phyloP scores from a whole-genome alignment of 2,329 filamentous ascomycete genomes.

The Penicillium janthinellum region DNA sequence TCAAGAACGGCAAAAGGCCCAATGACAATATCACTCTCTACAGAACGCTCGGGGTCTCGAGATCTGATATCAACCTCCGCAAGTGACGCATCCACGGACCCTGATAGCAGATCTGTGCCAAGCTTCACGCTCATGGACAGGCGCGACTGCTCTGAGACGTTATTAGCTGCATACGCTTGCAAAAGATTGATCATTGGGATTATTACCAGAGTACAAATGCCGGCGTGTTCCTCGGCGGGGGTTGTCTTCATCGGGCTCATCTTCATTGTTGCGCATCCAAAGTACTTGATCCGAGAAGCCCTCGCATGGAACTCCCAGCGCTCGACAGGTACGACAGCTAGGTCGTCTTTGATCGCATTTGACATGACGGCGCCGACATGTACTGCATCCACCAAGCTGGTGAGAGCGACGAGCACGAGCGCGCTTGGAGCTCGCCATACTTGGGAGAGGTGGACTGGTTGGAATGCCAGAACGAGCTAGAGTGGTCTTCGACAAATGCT shows the following conservation, averaged over 20 bases:
- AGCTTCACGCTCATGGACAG: conserved; percentile 37
- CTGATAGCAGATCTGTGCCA: conserved; percentile 27
- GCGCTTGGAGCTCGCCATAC: conserved; percentile 18
- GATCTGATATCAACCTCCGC: conserved; percentile 35
- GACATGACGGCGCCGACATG: conserved; percentile 17
- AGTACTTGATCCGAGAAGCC: conserved; percentile 34
- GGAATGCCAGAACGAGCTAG: background rate
- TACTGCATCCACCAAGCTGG: conserved; percentile 37
- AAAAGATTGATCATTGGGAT: background rate
- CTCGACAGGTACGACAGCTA: conserved; percentile 34
- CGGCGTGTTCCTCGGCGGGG: conserved; percentile 26
- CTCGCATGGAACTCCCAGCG: conserved; percentile 33
- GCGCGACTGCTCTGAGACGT: conserved; percentile 29
- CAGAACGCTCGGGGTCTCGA: conserved; percentile 21
- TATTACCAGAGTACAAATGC: conserved; percentile 36
- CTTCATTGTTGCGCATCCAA: conserved; percentile 30
- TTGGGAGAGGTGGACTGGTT: background rate
- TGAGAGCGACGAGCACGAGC: conserved; percentile 31
- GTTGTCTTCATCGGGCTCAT: conserved; percentile 10
- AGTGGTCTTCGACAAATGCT: background rate
- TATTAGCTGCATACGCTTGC: background rate
- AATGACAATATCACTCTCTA: conserved; percentile 27
- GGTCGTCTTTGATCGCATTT: conserved; percentile 40
- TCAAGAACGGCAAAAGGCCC: conserved; percentile 37
- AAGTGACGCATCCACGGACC: conserved; percentile 37